phyloP scores from a whole-genome alignment of 148 eudicot species.

The Nyssa sinensis region DNA sequence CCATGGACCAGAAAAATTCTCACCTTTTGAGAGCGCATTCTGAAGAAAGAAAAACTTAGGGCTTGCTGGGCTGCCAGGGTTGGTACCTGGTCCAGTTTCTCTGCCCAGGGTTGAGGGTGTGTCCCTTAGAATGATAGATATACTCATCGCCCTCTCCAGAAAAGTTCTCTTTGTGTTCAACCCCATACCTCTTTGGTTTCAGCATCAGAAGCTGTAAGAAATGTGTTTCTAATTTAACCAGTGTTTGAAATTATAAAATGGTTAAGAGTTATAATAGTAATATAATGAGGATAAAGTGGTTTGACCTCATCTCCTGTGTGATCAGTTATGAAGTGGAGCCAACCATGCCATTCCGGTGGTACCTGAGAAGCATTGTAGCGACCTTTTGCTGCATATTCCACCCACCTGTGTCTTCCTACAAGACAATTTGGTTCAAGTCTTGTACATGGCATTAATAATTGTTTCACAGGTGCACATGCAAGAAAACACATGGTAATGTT shows the following conservation, averaged over 20 bases:
- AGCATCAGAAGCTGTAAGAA: conserved; percentile 68
- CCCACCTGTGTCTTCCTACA: conserved; percentile 98
- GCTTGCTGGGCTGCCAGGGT: conserved; percentile 87
- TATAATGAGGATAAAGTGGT: background rate
- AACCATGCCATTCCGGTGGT: conserved; percentile 99
- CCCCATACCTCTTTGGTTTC: conserved; percentile 82
- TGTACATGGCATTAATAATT: background rate
- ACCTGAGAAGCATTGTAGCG: conserved; percentile 98
- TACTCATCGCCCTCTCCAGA: conserved; percentile 89
- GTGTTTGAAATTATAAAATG: background rate
- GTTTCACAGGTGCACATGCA: background rate
- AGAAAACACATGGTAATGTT: background rate
- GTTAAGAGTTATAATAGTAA: background rate
- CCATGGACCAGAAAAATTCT: background rate
- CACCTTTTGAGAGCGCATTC: background rate
- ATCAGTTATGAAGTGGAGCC: conserved; percentile 93
- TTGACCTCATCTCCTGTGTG: conserved; percentile 95
- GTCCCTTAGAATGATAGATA: conserved; percentile 97
- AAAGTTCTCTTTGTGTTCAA: conserved; percentile 87
- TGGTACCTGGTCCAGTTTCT: conserved; percentile 96
- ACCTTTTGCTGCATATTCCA: conserved; percentile 81
- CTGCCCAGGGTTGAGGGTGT: conserved; percentile 85
- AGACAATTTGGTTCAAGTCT: background rate
- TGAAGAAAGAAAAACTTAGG: conserved; percentile 22
- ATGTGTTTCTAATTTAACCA: conserved; percentile 6